Conservation (phyloP, 306 rosid species). For the Fragaria iinumae region DNA sequence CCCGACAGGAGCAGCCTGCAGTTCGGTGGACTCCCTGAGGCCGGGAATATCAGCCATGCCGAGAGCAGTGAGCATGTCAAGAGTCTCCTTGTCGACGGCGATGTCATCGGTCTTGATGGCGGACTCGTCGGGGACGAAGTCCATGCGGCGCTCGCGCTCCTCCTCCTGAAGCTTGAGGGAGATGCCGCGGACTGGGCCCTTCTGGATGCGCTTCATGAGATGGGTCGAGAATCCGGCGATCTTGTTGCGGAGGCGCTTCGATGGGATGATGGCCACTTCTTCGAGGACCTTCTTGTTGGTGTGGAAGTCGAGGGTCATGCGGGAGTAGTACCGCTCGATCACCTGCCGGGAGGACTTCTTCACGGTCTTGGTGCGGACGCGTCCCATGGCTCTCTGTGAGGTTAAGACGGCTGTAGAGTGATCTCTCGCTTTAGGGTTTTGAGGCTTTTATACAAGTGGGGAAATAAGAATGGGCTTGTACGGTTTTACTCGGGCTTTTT, state of each 20-base stretch:
- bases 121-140: constrained; percentile 41
- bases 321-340: constrained; percentile 39
- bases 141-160: constrained; percentile 43
- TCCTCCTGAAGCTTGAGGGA: constrained; percentile 40
- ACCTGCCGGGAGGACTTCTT: constrained; percentile 44
- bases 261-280: constrained; percentile 43
- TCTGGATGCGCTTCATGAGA: constrained; percentile 42
- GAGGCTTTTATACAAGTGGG: too few species aligned
- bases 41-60: constrained; percentile 40
- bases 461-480: too few species aligned
- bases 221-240: constrained; percentile 46
- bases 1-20: constrained; percentile 20
- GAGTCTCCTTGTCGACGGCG: constrained; percentile 37
- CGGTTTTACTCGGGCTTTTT: too few species aligned
- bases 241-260: constrained; percentile 43
- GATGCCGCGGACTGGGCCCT: constrained; percentile 46
- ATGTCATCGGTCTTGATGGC: constrained; percentile 31
- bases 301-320: constrained; percentile 45
- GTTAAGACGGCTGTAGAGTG: too few species aligned
- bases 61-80: constrained; percentile 39
- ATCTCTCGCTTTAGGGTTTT: too few species aligned
- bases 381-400: constrained; percentile 25
- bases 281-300: constrained; percentile 42
- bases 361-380: constrained; percentile 43
- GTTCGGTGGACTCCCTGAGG: constrained; percentile 35